phyloP scores from a whole-genome alignment of 768 basidiomycete species.

The Podaxis sp. region DNA sequence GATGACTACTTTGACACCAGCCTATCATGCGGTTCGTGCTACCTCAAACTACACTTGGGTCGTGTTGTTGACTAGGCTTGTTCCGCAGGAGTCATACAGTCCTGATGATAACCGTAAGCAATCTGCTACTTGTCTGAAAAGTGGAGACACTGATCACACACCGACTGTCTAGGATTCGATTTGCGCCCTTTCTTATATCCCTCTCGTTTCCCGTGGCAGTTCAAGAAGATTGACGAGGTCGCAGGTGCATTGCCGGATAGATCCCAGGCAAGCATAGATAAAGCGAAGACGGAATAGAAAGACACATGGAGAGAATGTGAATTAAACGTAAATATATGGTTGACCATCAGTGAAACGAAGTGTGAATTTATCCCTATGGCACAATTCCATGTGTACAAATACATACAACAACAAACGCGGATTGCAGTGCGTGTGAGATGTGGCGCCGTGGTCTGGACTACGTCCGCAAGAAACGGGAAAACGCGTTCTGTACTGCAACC shows the following conservation, averaged over 20 bases:
- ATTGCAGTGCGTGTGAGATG: background rate
- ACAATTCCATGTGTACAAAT: slow-evolving; percentile 11
- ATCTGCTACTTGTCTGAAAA: background rate
- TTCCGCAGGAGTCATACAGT: slow-evolving; percentile 85
- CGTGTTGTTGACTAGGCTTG: slow-evolving; percentile 3
- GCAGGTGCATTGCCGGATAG: slow-evolving; percentile 76
- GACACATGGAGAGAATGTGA: background rate
- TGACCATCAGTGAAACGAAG: background rate
- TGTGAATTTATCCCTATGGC: background rate
- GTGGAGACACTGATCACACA: slow-evolving; percentile 15
- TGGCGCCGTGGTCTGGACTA: slow-evolving; percentile 19
- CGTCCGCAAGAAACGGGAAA: slow-evolving; percentile 73
- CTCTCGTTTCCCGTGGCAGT: slow-evolving; percentile 94
- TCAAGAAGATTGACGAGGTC: slow-evolving; percentile 89
- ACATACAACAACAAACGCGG: slow-evolving; percentile 14
- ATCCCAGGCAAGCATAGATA: slow-evolving; percentile 41
- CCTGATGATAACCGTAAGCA: slow-evolving; percentile 92
- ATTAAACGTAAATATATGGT: background rate
- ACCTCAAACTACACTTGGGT: background rate
- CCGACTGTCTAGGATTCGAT: slow-evolving; percentile 71
- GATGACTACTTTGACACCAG: slow-evolving; percentile 95
- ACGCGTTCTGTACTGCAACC: slow-evolving; percentile 69
- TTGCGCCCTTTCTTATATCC: slow-evolving; percentile 96
- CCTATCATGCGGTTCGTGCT: slow-evolving; percentile 86
- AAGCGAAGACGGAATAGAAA: slow-evolving; percentile 42